Conservation (phyloP, 2,329 filamentous ascomycete species). For the Lasiodiplodia citricola region DNA sequence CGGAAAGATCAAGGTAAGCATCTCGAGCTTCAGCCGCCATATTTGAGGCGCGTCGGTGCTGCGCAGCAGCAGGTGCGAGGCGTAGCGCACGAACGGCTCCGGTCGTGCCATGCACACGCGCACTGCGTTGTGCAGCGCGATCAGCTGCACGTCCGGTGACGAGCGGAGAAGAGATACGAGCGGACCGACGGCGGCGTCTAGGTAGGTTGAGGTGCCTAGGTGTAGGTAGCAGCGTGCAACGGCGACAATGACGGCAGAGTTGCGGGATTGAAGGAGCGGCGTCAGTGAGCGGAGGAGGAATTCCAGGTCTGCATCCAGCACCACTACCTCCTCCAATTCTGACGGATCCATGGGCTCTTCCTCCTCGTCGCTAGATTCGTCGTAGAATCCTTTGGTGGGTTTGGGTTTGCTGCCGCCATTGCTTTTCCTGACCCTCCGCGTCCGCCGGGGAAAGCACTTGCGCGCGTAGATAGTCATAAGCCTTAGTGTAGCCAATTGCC, state of each 20-base stretch:
- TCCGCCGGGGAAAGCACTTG: conserved; percentile 81
- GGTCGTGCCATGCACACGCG: conserved; percentile 83
- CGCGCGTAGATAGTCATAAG: conserved; percentile 85
- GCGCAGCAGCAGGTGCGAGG: conserved; percentile 86
- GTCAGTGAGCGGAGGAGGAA: conserved; percentile 79
- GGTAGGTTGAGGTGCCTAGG: conserved; percentile 78
- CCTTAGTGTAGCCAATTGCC: conserved; percentile 81
- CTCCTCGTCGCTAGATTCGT: conserved; percentile 60
- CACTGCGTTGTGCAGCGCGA: conserved; percentile 93
- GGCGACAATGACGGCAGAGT: conserved; percentile 88
- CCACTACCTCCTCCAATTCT: conserved; percentile 60
- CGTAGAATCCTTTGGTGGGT: conserved; percentile 77
- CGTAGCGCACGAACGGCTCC: conserved; percentile 82
- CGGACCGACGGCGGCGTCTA: conserved; percentile 78
- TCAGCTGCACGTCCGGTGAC: conserved; percentile 83
- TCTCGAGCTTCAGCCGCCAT: conserved; percentile 90
- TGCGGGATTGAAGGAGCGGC: conserved; percentile 88
- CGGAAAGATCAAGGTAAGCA: conserved; percentile 89
- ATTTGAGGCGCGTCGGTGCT: conserved; percentile 79
- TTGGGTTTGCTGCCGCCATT: conserved; percentile 45
- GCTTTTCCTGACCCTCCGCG: conserved; percentile 61
- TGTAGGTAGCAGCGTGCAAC: conserved; percentile 85
- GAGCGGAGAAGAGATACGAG: conserved; percentile 84
- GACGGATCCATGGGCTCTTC: conserved; percentile 51
- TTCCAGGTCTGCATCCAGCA: conserved; percentile 81